Conservation (phyloP, 768 basidiomycete genomes). For the Suillus luteus region DNA sequence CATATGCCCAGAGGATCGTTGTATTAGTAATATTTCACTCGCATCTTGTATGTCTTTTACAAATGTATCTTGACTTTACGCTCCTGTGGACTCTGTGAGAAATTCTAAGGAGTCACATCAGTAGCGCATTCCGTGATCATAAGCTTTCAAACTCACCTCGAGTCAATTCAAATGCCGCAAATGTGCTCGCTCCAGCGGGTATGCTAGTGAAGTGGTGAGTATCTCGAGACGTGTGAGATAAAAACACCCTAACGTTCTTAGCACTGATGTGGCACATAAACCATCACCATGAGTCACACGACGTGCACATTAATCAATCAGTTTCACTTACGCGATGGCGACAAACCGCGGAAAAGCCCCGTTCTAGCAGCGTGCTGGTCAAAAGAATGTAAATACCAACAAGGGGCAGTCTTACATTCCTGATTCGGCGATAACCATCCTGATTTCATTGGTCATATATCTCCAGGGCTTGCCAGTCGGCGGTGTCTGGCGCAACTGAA, state of each 20-base stretch:
- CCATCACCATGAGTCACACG: neutral
- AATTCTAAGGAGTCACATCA: slow-evolving; percentile 3
- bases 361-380: slow-evolving; percentile 34
- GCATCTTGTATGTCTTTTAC: neutral
- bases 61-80: neutral
- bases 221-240: neutral
- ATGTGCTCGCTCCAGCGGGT: slow-evolving; percentile 89
- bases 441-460: slow-evolving; percentile 78
- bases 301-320: neutral
- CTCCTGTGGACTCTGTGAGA: slow-evolving; percentile 2
- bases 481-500: slow-evolving; percentile 78
- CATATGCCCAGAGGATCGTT: neutral
- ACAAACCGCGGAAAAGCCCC: slow-evolving; percentile 73
- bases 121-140: neutral
- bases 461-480: slow-evolving; percentile 71
- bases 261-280: slow-evolving; percentile 41
- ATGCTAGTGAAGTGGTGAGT: slow-evolving; percentile 51
- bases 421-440: slow-evolving; percentile 63
- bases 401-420: slow-evolving; percentile 57
- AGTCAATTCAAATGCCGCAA: slow-evolving; percentile 85
- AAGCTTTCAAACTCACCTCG: slow-evolving; percentile 50
- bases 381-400: neutral
- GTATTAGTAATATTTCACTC: slow-evolving; percentile 5
- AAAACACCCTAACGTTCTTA: slow-evolving; percentile 52
- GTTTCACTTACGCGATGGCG: slow-evolving; percentile 68